Evolutionary conservation across 805 yeast genomes (phyloP), one percentile per base, ranked within the genome.

Genomic region (Zygoascus bituminiphila): DNA sequence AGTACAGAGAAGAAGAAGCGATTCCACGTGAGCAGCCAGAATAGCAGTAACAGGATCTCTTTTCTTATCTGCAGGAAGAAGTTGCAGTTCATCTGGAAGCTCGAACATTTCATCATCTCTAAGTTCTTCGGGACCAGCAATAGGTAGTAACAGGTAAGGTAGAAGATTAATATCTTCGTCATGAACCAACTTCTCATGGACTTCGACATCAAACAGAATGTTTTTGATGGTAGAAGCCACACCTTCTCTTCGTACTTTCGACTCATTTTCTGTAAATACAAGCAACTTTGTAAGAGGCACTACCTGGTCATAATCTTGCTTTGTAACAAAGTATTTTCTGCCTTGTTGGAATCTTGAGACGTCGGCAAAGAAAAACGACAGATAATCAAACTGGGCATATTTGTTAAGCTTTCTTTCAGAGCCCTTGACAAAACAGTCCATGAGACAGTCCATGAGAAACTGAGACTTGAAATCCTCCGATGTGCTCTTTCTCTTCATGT

Each of bases 211-310:
- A 60, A 91, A 91, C 44, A 91, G 69, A 0, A 91, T 77, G 66
- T 91, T 91, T 64, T 93, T 91, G 57, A 93, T 85, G 1, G 96
- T 84, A 4, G 95, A 84, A 1, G 95, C 94, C 35, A 87, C 89
- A 60, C 96, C 97, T 62, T 84, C 89, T 66, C 98, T 77, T 68
- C 98, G 80, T 22, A 79, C 78, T 58, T 78, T 79, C 12, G 86
- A 73, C 55, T 81, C 84, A 59, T 81, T 78, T 61, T 86, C 89
- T 4, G 96, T 84, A 67, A 88, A 88, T 0, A 81, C 93, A 51
- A 86, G 70, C 23, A 88, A 66, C 62, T 87, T 87, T n/a, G 88
- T 79, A 20, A 88, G 66, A 31, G 96, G 96, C 15, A 84, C 81
- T 17, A 85, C 82, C 17, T 66, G 70, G 61, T 88, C 96, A 60